Conservation (phyloP, 768 basidiomycete species). For the Boletus vinaceobasis region DNA sequence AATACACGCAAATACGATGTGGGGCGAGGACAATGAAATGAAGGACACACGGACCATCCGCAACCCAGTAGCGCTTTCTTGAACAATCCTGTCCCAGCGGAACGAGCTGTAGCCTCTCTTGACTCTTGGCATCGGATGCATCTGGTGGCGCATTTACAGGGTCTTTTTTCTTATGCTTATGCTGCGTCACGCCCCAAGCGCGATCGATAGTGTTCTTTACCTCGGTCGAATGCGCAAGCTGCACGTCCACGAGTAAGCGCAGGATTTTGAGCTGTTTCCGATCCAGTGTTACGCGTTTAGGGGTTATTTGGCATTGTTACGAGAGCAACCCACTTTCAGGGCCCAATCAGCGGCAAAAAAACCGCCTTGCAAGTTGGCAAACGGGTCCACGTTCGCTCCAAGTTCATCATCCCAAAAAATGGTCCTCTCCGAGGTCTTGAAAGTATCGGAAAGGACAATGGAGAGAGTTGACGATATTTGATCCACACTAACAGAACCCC, state of each 20-base stretch:
- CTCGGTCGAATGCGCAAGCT: slow-evolving; percentile 64
- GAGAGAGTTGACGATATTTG: slow-evolving; percentile 77
- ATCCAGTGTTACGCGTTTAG: slow-evolving; percentile 27
- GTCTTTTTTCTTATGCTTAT: slow-evolving; percentile 82
- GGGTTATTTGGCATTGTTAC: slow-evolving; percentile 23
- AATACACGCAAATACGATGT: slow-evolving; percentile 70
- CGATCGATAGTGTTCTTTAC: slow-evolving; percentile 75
- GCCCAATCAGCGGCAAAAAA: slow-evolving; percentile 82
- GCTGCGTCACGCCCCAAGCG: slow-evolving; percentile 82
- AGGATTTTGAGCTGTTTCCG: slow-evolving; percentile 68
- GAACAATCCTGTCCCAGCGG: slow-evolving; percentile 76
- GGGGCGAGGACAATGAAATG: slow-evolving; percentile 32
- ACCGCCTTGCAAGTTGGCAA: slow-evolving; percentile 59
- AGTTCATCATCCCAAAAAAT: slow-evolving; percentile 77
- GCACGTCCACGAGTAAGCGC: slow-evolving; percentile 82
- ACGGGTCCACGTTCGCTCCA: slow-evolving; percentile 69
- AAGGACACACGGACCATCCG: slow-evolving; percentile 76
- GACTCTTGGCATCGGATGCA: slow-evolving; percentile 61
- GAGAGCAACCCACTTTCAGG: slow-evolving; percentile 60
- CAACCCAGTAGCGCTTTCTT: slow-evolving; percentile 81
- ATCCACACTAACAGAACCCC: slow-evolving; percentile 57
- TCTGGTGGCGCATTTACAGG: slow-evolving; percentile 51
- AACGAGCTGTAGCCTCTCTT: slow-evolving; percentile 57
- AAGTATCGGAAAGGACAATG: slow-evolving; percentile 63
- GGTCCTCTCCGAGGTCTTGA: slow-evolving; percentile 71